Evolutionary conservation across 2,329 filamentous ascomycete species (phyloP), one percentile per base, ranked within the genome.

Genomic region (Paraphaeosphaeria minitans): DNA sequence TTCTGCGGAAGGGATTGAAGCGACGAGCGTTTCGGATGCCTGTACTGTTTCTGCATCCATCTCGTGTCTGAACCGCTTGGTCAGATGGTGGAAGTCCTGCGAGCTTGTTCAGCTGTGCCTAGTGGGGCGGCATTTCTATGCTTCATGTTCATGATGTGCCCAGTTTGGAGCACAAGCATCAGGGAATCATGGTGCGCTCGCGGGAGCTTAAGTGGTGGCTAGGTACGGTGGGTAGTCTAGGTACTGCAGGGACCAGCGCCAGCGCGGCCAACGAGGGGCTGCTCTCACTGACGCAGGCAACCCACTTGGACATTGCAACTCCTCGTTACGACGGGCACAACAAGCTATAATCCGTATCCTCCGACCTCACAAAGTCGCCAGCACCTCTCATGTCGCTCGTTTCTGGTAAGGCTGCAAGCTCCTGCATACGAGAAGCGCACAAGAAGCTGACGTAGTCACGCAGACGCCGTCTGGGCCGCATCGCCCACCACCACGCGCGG

Each of bases 401-500:
- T n/a, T 53, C 59, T 29, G 59, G 59, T 58, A 54, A 39, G 14
- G 27, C 33, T 49, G 13, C 42, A 45, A 9, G 27, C 41, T n/a
- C 39, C 37, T 16, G 35, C 13, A n/a, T 31, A 14, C 16, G 41
- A 13, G 33, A 12, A 35, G 42, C n/a, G 19, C n/a, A n/a, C 22
- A 39, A 4, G 22, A 46, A 39, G 39, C 35, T 41, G 35, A 51
- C 46, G n/a, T 21, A 10, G 19, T 8, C 69, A 89, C 29, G 10
- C 69, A 89, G 87, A 87, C 64, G 83, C 84, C 76, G 94, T 96
- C 70, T 89, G 96, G 78, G 95, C 93, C 47, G 90, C 95, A 31
- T 86, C 89, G 64, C 95, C 95, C 55, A 87, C 87, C 56, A 97
- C 94, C 29, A 87, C 86, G 57, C 87, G 95, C 66, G 94, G 93